Evolutionary conservation across 805 yeast genomes (phyloP), one percentile per base, ranked within the genome.

Genomic region (Pichia deserticola): DNA sequence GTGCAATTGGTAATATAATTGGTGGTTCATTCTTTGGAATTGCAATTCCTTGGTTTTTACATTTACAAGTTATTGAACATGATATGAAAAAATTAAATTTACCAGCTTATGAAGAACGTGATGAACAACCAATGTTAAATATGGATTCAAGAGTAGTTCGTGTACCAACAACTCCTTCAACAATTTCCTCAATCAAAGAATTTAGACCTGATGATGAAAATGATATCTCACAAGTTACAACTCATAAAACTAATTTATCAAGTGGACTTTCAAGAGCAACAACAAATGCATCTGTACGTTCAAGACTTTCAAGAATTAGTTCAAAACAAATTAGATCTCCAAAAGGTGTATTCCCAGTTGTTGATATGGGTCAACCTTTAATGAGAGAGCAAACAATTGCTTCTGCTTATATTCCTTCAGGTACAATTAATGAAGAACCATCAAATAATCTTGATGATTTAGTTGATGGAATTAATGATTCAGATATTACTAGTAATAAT

Each of bases 111-210:
- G 92, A 84, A 39, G 80, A 81, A 48, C 75, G 80, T 57, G 95
- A 86, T 65, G 93, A 86, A 63, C 92, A 84, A 56, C 93, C 95
- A 4, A 86, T 84, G 58, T 66, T 84, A 52, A 82, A 81, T 57
- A 74, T 78, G 70, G 95, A 86, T 63, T 84, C 92, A 5, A 76
- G 93, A 68, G 92, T 86, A 10, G 85, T 86, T 3, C 74, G 86
- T 35, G 57, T 52, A 12, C 52, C 53, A 3, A 47, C 51, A 45
- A 11, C 33, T 8, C 32, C 45, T 4, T 38, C 50, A 13, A n/a
- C 34, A 7, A 27, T 33, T n/a, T 43, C 56, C 1, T 42, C 56
- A 9, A 55, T 57, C 10, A 37, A 48, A 6, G 50, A 48, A 12
- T 52, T 59, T 11, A 50, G 43, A 36, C 54, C 53, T 3, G 53